phyloP scores from a whole-genome alignment of 1,284 basidiomycete species.

The Pseudozyma pruni region DNA sequence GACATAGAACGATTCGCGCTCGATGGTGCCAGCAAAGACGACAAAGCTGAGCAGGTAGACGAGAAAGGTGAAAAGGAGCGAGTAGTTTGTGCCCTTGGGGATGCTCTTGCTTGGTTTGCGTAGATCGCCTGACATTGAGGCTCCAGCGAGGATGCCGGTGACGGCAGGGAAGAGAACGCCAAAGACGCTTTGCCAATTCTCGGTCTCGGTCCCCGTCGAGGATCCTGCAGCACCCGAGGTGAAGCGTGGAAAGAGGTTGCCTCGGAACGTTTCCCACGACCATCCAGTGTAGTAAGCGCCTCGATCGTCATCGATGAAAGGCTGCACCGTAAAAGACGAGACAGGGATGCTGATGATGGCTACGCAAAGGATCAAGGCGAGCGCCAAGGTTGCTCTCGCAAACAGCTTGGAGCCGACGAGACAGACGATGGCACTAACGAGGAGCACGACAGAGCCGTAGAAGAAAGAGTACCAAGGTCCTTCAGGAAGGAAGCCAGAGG shows the following conservation, averaged over 20 bases:
- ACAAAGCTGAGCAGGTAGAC: slow-evolving; percentile 62
- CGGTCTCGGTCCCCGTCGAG: slow-evolving; percentile 43
- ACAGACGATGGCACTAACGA: slow-evolving; percentile 61
- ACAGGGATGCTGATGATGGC: slow-evolving; percentile 63
- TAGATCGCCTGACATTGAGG: slow-evolving; percentile 67
- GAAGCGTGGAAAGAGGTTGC: slow-evolving; percentile 64
- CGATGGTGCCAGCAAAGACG: slow-evolving; percentile 64
- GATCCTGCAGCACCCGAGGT: slow-evolving; percentile 64
- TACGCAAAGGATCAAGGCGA: slow-evolving; percentile 61
- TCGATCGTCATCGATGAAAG: slow-evolving; percentile 61
- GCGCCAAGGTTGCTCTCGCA: slow-evolving; percentile 58
- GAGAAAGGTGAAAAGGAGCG: slow-evolving; percentile 64
- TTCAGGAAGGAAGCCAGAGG: slow-evolving; percentile 57
- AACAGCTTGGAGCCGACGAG: slow-evolving; percentile 65
- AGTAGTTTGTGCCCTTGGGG: slow-evolving; percentile 67
- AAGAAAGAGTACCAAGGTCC: slow-evolving; percentile 64
- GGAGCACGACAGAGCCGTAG: slow-evolving; percentile 62
- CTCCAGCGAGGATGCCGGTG: slow-evolving; percentile 64
- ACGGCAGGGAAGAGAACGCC: slow-evolving; percentile 67
- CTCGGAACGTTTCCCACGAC: slow-evolving; percentile 56
- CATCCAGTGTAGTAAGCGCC: slow-evolving; percentile 66
- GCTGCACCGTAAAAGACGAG: slow-evolving; percentile 57
- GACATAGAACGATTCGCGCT: slow-evolving; percentile 61
- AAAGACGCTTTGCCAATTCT: slow-evolving; percentile 65
- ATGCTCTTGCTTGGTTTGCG: slow-evolving; percentile 68